phyloP scores from a whole-genome alignment of 2,329 filamentous ascomycete genomes.

The Sodiomyces alkalinus region DNA sequence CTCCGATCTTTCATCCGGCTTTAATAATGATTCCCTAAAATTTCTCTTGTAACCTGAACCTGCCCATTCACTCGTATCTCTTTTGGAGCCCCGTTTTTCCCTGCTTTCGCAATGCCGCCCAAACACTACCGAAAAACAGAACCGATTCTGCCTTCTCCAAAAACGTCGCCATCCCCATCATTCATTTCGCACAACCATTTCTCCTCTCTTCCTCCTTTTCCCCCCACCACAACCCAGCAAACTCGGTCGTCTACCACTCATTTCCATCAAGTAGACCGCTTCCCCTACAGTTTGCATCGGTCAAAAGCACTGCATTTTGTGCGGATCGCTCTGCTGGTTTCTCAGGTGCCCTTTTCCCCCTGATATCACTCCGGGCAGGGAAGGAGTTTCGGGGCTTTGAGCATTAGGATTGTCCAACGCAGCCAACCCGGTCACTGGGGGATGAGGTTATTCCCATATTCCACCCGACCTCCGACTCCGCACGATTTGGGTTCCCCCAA shows the following conservation, averaged over 20 bases:
- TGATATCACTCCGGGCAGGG: too few relatives aligned
- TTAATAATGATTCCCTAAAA: too few relatives aligned
- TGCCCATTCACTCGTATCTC: too few relatives aligned
- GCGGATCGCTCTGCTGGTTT: not conserved
- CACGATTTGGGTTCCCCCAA: too few relatives aligned
- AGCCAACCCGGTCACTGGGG: not conserved
- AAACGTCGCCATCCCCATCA: constrained; percentile 36
- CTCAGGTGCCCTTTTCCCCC: too few relatives aligned
- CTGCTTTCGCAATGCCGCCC: constrained; percentile 19
- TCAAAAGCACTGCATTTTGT: constrained; percentile 1
- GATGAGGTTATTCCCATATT: constrained; percentile 12
- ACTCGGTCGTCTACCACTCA: constrained; percentile 16
- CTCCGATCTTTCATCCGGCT: too few relatives aligned
- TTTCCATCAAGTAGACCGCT: constrained; percentile 22
- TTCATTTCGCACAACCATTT: constrained; percentile 15
- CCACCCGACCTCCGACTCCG: constrained; percentile 6
- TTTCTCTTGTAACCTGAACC: too few relatives aligned
- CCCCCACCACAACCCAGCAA: constrained; percentile 18
- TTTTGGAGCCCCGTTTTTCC: constrained; percentile 34
- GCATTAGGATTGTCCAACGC: too few relatives aligned
- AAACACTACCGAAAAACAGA: constrained; percentile 23
- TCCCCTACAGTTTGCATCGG: constrained; percentile 8
- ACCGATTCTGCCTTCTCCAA: constrained; percentile 18
- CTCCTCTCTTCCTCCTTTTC: constrained; percentile 13
- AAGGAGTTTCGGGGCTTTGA: too few relatives aligned